Evolutionary conservation across 441 rosid genomes (phyloP), one percentile per base, ranked within the genome.

Genomic region (Populus hybrid): DNA sequence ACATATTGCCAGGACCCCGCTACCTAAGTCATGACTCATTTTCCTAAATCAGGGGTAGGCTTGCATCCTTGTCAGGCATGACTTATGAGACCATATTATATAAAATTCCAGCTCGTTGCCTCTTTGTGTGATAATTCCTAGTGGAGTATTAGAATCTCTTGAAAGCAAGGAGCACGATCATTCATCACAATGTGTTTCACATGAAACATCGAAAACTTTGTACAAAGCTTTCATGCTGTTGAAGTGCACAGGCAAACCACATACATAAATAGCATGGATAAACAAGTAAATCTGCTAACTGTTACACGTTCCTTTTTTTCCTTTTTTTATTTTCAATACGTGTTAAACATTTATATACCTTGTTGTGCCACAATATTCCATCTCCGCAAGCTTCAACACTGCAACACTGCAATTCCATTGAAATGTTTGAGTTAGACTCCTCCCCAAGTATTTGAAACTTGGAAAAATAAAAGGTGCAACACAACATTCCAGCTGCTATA

Each of bases 351-450:
- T 40, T 74, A 30, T n/a, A 79, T 89, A 94, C 99, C 99, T 95
- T 63, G 98, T 95, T 65, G 98, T 92, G 35, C 99, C 98, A 80
- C 97, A 92, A 76, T 95, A 91, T 77, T 95, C 93, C 97, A 92
- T 92, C 86, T 90, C 93, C 5, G 97, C 95, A 21, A 95, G 94
- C 85, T 87, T 90, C 81, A 87, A 78, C 72, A 95, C 72, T 46
- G 95, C 95, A 82, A 85, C 90, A 86, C 99, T 91, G 91, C 88
- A 87, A 72, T 84, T 75, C 65, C 78, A 84, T 78, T 65, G 1
- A 65, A 83, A 26, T 11, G 3, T 61, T 63, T 59, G 21, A 59
- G 40, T 54, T 65, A 75, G 42, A 9, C 18, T 35, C 68, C 46
- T n/a, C 35, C 68, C 14, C 28, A 1, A n/a, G 28, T 9, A 61